Conservation (phyloP, 2,329 filamentous ascomycete genomes). For the Fusarium abutilonis region DNA sequence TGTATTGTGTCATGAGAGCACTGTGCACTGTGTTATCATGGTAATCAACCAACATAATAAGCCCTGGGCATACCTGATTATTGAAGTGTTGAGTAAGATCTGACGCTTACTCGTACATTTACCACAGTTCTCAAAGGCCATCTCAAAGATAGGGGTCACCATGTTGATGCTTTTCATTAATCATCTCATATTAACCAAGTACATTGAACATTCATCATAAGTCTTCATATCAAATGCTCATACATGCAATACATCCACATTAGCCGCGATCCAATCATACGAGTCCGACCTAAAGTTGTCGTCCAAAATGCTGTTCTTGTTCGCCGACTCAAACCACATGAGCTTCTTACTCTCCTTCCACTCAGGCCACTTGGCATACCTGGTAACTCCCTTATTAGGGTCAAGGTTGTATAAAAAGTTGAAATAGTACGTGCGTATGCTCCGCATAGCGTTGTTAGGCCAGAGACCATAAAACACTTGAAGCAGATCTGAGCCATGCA, state of each 20-base stretch:
- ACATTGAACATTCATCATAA: not conserved
- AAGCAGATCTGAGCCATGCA: constrained; percentile 76
- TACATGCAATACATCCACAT: constrained; percentile 42
- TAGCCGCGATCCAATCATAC: constrained; percentile 43
- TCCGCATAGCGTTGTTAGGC: constrained; percentile 68
- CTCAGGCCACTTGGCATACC: constrained; percentile 54
- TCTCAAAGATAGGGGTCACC: too few species aligned
- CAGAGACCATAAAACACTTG: constrained; percentile 74
- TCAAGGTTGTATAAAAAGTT: constrained; percentile 76
- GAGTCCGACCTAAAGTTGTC: constrained; percentile 53
- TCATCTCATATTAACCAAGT: not conserved
- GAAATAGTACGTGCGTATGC: constrained; percentile 75
- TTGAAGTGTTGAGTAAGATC: too few species aligned
- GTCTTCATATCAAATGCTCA: not conserved
- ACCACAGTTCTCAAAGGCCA: too few species aligned
- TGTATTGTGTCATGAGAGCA: constrained; percentile 23
- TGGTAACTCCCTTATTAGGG: constrained; percentile 67
- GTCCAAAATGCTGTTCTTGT: constrained; percentile 45
- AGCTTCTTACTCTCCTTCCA: constrained; percentile 60
- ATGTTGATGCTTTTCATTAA: too few species aligned
- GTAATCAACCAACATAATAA: too few species aligned
- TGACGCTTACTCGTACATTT: too few species aligned
- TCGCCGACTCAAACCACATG: constrained; percentile 55
- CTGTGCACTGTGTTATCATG: constrained; percentile 31
- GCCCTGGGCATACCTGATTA: too few species aligned